Base-by-base conservation (phyloP, 2,329 filamentous ascomycete species). In the Xylaria sp. region DNA sequence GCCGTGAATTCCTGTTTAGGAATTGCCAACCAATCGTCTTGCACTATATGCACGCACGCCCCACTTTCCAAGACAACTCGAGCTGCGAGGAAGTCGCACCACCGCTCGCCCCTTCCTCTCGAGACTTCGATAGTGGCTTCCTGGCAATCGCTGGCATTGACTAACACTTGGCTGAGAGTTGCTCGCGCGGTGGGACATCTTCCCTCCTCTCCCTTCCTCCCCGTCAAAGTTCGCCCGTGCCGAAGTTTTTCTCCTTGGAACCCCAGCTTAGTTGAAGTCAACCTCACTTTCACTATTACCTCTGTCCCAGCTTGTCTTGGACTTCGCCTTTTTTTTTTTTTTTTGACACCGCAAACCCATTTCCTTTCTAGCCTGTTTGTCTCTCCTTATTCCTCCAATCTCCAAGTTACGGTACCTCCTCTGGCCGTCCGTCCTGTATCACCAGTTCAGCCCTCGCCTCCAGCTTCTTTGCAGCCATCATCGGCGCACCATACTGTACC, bases 1-100 rank as follows among this genome's bases (percentile, higher is more conserved):
- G 44, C 53, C 52, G 66, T 72, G 69, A 70, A 67, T 67, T 66
- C 63, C 60, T 61, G 57, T 68, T 68, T 67, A 55, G 60, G 44
- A 51, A 19, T 13, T 47, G 25, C 60, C 40, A 37, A 27, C 69
- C 67, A 72, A 69, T 70, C 62, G 64, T 58, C 44, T 49, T 21
- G 40, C 23, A 54, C 6, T 6, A 43, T 37, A 17, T 43, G 23
- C 23, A 19, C 15, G 37, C n/a, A n/a, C n/a, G n/a, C 49, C 54
- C 62, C 62, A 62, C 63, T 56, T 33, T 54, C 43, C 63, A 63
- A 58, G 53, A 33, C 37, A 15, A 38, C 27, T 25, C 37, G 29
- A 33, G 35, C n/a, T 62, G 52, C 15, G 9, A 46, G 51, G 49
- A 23, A 46, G 40, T 54, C 53, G 40, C 60, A 35, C 53, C 55